Conservation (phyloP, 257 asterid species). For the Ehretia macrophylla region DNA sequence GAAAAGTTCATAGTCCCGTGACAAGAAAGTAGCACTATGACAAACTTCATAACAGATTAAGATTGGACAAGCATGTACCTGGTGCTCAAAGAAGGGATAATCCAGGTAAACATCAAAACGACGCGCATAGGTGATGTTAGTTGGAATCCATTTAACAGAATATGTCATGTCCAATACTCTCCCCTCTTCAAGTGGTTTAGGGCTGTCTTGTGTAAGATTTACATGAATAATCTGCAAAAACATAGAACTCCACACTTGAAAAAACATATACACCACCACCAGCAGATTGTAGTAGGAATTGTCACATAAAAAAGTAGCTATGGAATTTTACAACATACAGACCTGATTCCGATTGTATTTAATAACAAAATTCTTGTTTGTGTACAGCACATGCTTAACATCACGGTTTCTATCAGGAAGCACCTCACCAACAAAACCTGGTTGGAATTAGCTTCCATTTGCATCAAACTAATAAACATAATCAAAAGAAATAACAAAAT, state of each 20-base stretch:
- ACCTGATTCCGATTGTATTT: constrained; percentile 71
- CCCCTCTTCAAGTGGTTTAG: constrained; percentile 58
- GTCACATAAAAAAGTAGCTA: not conserved
- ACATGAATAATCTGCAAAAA: constrained; percentile 65
- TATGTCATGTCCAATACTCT: constrained; percentile 60
- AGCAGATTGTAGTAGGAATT: not conserved
- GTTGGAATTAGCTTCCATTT: not conserved
- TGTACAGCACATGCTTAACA: constrained; percentile 48
- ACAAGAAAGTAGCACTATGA: not conserved
- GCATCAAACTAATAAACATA: not conserved
- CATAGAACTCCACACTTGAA: not conserved
- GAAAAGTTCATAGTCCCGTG: not conserved
- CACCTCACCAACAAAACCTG: constrained; percentile 72
- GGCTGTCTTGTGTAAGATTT: constrained; percentile 64
- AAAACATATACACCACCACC: not conserved
- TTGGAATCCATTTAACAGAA: constrained; percentile 71
- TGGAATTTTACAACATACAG: constrained; percentile 1
- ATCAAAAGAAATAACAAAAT: not conserved
- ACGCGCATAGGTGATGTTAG: constrained; percentile 51
- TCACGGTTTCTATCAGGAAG: constrained; percentile 52
- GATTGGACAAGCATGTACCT: constrained; percentile 35
- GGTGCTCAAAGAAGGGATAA: constrained; percentile 79
- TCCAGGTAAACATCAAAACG: constrained; percentile 84
- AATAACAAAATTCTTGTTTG: constrained; percentile 60
- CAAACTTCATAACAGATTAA: not conserved